Conservation (phyloP, 1,284 basidiomycete species). For the Mycena citricolor region DNA sequence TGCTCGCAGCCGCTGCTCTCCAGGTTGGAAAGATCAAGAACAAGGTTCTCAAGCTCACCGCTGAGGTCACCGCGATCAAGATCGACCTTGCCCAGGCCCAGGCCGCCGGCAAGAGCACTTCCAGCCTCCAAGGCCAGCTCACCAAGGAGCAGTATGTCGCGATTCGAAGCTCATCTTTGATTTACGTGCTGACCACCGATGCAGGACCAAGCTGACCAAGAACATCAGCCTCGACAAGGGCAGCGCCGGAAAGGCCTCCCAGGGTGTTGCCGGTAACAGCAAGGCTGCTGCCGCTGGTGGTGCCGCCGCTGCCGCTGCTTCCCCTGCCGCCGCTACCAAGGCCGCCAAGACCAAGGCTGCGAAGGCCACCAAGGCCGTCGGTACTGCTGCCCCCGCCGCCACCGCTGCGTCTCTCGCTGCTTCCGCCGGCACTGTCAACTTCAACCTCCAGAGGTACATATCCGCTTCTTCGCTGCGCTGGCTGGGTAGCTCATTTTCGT, state of each 20-base stretch:
- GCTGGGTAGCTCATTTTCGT: background rate
- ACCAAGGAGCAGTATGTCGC: constrained; percentile 14
- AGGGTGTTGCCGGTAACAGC: constrained; percentile 9
- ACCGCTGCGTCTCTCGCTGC: background rate
- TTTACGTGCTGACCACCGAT: background rate
- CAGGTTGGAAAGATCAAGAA: constrained; percentile 50
- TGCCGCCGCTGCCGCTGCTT: no score
- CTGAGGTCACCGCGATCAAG: constrained; percentile 23
- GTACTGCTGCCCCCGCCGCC: background rate
- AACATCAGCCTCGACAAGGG: constrained; percentile 18
- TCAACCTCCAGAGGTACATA: background rate
- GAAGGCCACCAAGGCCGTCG: background rate
- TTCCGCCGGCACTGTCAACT: background rate
- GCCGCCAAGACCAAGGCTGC: no score
- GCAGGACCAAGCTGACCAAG: constrained; percentile 15
- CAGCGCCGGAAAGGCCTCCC: constrained; percentile 6
- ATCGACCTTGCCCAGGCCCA: constrained; percentile 21
- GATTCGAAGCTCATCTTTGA: background rate
- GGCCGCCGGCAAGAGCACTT: constrained; percentile 10
- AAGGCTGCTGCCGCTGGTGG: background rate
- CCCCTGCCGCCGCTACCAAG: no score
- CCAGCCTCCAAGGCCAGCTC: constrained; percentile 10
- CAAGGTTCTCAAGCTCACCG: constrained; percentile 52
- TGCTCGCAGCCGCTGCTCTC: constrained; percentile 36
- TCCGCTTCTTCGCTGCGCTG: background rate